Evolutionary conservation across 768 basidiomycete species (phyloP).

Genomic region (Brasilioporus rufonigricans): DNA sequence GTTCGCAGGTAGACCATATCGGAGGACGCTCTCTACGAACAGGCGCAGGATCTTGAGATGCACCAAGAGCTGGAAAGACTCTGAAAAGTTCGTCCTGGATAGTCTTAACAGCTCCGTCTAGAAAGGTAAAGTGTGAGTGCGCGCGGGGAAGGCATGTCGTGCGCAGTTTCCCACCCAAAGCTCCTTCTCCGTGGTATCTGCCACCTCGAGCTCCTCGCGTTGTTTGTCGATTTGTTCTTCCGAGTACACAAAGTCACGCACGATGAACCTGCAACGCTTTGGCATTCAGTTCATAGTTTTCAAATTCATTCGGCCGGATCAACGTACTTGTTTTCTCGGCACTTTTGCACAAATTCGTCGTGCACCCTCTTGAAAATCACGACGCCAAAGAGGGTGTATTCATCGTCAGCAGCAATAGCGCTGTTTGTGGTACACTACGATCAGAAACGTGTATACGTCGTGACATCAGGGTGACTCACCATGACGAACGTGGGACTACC

Average conservation of each 20-base stretch:
- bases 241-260: conserved; percentile 92
- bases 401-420: conserved; percentile 78
- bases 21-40: conserved; percentile 92
- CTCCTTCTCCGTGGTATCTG: conserved; percentile 88
- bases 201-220: conserved; percentile 72
- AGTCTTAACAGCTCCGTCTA: conserved; percentile 90
- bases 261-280: conserved; percentile 65
- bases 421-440: conserved; percentile 38
- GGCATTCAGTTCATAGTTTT: conserved; percentile 3
- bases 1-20: conserved; percentile 93
- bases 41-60: conserved; percentile 90
- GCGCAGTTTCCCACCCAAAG: conserved; percentile 73
- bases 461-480: conserved; percentile 45
- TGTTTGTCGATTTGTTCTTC: conserved; percentile 80
- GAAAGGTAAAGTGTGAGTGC: conserved; percentile 1
- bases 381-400: conserved; percentile 81
- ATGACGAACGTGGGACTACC: conserved; percentile 92
- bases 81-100: conserved; percentile 94
- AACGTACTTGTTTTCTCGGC: conserved; percentile 88
- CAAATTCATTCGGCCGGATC: neutral
- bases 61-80: conserved; percentile 90
- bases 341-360: conserved; percentile 92
- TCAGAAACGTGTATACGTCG: conserved; percentile 19
- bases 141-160: neutral
- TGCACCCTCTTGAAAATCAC: conserved; percentile 89